These are phyloP conservation scores for Aspergillus costaricaensis DNA, from an alignment of 2,329 filamentous ascomycete genomes.

Conservation along the genomic window DNA sequence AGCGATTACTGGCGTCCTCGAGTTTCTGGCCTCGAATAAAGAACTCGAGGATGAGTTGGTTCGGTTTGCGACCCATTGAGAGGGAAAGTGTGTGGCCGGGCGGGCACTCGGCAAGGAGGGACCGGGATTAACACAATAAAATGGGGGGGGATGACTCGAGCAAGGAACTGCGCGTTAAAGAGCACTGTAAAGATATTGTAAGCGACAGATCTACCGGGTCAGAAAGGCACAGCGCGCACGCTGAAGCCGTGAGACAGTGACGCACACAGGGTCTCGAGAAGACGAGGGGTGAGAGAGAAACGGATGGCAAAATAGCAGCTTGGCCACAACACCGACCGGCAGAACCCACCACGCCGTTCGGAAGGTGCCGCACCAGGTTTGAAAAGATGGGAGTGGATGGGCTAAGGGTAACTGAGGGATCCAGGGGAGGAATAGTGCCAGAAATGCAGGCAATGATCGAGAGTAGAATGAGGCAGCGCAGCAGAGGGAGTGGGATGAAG, in stretches of 20 bases:
- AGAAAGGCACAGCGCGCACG: not conserved
- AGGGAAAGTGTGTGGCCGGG: constrained; percentile 18
- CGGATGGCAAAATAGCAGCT: constrained; percentile 24
- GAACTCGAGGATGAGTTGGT: constrained; percentile 81
- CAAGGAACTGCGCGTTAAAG: not conserved
- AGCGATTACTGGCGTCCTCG: constrained; percentile 85
- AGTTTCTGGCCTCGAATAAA: constrained; percentile 86
- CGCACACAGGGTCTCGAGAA: constrained; percentile 17
- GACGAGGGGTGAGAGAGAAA: constrained; percentile 10
- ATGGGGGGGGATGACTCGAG: not conserved
- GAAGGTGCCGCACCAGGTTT: not conserved
- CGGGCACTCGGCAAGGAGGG: constrained; percentile 14
- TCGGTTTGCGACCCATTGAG: constrained; percentile 79
- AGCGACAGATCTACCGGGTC: no score
- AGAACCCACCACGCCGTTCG: constrained; percentile 11
- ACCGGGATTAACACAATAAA: constrained; percentile 13
- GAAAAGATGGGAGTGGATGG: no score
- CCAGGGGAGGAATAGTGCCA: not conserved
- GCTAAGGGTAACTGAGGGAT: not conserved
- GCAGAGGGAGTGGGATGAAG: constrained; percentile 24
- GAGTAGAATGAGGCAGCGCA: constrained; percentile 8
- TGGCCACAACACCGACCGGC: constrained; percentile 8
- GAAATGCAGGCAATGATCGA: constrained; percentile 4
- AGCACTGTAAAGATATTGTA: no score
- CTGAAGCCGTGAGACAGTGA: constrained; percentile 6